phyloP scores from a whole-genome alignment of 2,329 filamentous ascomycete genomes.

The Aschersonia sp. region DNA sequence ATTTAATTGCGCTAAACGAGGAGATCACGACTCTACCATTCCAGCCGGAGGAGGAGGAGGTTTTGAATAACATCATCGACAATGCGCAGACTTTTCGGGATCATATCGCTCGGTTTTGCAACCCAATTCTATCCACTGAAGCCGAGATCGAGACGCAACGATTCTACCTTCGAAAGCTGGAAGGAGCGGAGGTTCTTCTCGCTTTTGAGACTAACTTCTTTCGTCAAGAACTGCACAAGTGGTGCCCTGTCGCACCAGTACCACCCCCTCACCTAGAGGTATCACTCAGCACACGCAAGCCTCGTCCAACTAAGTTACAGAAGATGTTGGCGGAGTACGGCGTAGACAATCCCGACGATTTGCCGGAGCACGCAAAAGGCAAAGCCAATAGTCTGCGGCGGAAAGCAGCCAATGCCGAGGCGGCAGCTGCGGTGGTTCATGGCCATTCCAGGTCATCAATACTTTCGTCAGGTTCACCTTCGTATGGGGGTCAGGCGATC shows the following conservation, averaged over 20 bases:
- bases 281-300: conserved; percentile 86
- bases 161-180: conserved; percentile 93
- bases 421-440: conserved; percentile 36
- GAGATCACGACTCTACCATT: conserved; percentile 74
- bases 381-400: conserved; percentile 63
- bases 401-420: conserved; percentile 49
- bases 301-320: conserved; percentile 89
- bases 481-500: conserved; percentile 12
- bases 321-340: conserved; percentile 84
- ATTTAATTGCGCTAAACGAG: conserved; percentile 69
- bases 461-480: conserved; percentile 2
- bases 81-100: conserved; percentile 74
- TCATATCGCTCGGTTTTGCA: conserved; percentile 68
- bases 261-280: conserved; percentile 75
- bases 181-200: conserved; percentile 86
- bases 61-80: conserved; percentile 72
- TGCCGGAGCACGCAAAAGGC: conserved; percentile 68
- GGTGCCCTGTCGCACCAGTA: conserved; percentile 77
- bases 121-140: conserved; percentile 63
- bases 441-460: conserved; percentile 16
- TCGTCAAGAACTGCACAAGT: conserved; percentile 87
- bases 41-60: conserved; percentile 87
- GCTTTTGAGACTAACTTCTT: conserved; percentile 96
- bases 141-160: conserved; percentile 82
- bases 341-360: conserved; percentile 77